Conservation (phyloP, 2,329 filamentous ascomycete species). For the Zymoseptoria crescenta region DNA sequence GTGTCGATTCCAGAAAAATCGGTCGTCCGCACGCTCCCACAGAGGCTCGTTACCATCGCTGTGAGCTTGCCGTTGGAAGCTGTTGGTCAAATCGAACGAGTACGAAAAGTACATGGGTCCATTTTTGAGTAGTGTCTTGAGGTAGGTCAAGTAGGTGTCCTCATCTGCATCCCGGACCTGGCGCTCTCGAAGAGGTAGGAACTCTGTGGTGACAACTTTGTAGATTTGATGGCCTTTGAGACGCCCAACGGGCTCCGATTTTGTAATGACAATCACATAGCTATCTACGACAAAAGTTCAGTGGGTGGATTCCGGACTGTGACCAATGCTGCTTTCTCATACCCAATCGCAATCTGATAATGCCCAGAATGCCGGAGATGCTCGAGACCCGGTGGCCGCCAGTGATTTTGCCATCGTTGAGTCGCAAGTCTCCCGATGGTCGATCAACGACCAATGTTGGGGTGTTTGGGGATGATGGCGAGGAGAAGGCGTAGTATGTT, state of each 20-base stretch:
- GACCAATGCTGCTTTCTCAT: conserved; percentile 23
- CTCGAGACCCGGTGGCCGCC: conserved; percentile 81
- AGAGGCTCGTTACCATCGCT: conserved; percentile 63
- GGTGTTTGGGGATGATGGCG: conserved; percentile 83
- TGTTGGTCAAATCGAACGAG: conserved; percentile 92
- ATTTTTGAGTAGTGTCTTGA: conserved; percentile 72
- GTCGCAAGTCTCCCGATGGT: conserved; percentile 80
- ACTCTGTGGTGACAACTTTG: conserved; percentile 82
- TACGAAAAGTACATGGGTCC: conserved; percentile 98
- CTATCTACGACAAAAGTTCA: conserved; percentile 57
- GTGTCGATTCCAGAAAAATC: conserved; percentile 98
- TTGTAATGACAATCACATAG: conserved; percentile 94
- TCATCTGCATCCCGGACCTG: conserved; percentile 88
- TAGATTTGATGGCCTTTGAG: conserved; percentile 96
- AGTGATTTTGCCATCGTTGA: conserved; percentile 70
- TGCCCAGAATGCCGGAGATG: conserved; percentile 87
- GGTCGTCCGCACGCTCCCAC: conserved; percentile 89
- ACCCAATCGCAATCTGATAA: conserved; percentile 91
- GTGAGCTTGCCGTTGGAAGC: conserved; percentile 86
- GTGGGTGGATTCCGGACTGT: conserved; percentile 1
- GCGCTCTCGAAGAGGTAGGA: conserved; percentile 86
- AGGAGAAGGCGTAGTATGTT: conserved; percentile 92
- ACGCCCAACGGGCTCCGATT: conserved; percentile 81
- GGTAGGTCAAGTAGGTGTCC: conserved; percentile 76
- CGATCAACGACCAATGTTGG: conserved; percentile 84